A percentile compares a stretch with the other conserved stretches of the same genome.
These are phyloP conservation scores for Coffea humblotiana DNA, from an alignment of 305 asterid genomes.

Conservation along the genomic window DNA sequence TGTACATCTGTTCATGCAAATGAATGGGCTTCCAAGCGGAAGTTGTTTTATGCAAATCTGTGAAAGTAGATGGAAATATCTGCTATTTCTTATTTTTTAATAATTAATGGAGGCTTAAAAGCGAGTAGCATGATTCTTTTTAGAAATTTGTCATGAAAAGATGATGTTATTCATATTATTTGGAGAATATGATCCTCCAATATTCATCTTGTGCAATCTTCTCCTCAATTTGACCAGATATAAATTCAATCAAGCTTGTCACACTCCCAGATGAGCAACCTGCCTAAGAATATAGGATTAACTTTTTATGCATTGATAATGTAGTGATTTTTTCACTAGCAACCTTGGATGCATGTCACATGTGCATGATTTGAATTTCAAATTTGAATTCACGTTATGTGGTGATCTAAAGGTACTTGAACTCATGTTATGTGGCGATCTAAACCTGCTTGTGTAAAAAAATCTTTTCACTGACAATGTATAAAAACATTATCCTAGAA, in stretches of 20 bases:
- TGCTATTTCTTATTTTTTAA: neutral
- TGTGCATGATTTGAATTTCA: too few relatives aligned
- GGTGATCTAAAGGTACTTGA: too few relatives aligned
- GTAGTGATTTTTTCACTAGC: too few relatives aligned
- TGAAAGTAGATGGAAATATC: neutral
- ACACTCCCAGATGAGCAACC: neutral
- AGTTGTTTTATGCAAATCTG: neutral
- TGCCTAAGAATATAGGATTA: neutral
- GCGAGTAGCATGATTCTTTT: neutral
- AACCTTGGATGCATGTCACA: too few relatives aligned
- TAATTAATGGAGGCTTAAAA: neutral
- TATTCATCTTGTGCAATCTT: neutral
- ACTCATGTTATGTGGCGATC: too few relatives aligned
- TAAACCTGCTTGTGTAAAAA: too few relatives aligned
- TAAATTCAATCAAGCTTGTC: neutral
- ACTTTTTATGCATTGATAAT: too few relatives aligned
- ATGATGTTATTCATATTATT: neutral
- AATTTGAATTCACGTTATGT: too few relatives aligned
- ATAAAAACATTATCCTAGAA: neutral
- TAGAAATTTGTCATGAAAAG: constrained; percentile 1
- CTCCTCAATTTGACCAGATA: neutral
- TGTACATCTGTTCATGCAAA: neutral
- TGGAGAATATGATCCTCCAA: neutral
- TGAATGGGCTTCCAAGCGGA: neutral
- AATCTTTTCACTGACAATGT: too few relatives aligned